phyloP scores from a whole-genome alignment of 345 rosid genomes.

The Fremontodendron californicum region DNA sequence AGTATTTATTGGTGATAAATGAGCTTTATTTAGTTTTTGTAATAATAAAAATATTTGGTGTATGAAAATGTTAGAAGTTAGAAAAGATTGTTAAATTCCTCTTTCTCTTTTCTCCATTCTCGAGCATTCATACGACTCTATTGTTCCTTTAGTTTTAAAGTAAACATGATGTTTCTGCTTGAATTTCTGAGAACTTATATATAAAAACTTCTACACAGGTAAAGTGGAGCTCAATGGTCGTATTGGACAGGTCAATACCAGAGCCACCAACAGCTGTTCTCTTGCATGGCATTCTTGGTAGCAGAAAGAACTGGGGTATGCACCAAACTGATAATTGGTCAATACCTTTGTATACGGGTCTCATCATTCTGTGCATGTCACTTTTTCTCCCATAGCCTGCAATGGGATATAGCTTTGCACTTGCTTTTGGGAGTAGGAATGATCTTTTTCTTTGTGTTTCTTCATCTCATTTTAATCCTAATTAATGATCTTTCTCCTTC shows the following conservation, averaged over 20 bases:
- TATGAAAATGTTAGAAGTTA: not conserved
- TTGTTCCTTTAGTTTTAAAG: not conserved
- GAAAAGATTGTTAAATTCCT: not conserved
- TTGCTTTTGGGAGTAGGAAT: not conserved
- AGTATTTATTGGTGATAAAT: not conserved
- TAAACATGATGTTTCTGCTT: not conserved
- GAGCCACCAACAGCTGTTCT: too few relatives aligned
- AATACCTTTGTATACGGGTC: not conserved
- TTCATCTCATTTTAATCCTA: not conserved
- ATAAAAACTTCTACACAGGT: slow-evolving; percentile 44
- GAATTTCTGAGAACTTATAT: not conserved
- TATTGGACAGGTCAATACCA: too few relatives aligned
- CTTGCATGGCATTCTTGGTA: too few relatives aligned
- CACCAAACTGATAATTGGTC: not conserved
- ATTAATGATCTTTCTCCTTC: not conserved
- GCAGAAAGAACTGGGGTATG: slow-evolving; percentile 94
- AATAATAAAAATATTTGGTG: not conserved
- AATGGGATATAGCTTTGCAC: not conserved
- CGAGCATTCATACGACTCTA: not conserved
- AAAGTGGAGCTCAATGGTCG: too few relatives aligned
- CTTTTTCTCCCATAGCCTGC: not conserved
- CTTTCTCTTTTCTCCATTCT: not conserved
- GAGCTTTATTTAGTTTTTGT: not conserved
- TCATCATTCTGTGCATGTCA: not conserved
- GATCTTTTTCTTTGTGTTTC: not conserved